phyloP scores from a whole-genome alignment of 805 yeast species.

The Sugiyamaella floridensis region DNA sequence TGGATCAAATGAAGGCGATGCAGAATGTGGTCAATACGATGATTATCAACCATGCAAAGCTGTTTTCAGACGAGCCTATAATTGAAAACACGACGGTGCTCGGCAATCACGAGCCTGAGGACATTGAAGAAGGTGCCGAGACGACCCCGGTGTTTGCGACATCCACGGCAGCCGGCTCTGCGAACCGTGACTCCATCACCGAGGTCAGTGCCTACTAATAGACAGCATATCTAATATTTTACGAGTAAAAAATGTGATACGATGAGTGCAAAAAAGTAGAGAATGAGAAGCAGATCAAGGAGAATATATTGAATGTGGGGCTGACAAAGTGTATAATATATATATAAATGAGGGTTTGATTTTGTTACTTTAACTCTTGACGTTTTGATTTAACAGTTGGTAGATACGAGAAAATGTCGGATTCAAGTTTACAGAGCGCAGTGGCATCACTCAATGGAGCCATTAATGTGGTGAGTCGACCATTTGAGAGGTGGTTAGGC shows the following conservation, averaged over 20 bases:
- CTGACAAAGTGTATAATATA: too few species aligned
- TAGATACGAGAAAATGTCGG: background rate
- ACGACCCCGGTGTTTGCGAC: conserved; percentile 1
- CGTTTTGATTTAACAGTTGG: too few species aligned
- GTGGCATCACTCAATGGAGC: background rate
- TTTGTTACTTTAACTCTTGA: too few species aligned
- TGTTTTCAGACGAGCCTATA: conserved; percentile 22
- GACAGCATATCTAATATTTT: background rate
- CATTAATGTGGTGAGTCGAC: background rate
- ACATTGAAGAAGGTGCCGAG: background rate
- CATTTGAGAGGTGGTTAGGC: background rate
- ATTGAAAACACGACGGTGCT: conserved; percentile 1
- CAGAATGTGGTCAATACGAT: conserved; percentile 46
- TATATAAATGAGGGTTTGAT: too few species aligned
- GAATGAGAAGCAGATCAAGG: too few species aligned
- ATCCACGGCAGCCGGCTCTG: conserved; percentile 3
- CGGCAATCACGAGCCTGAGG: background rate
- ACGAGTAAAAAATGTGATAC: background rate
- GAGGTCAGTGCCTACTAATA: conserved; percentile 23
- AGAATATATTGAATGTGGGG: too few species aligned
- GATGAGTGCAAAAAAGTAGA: background rate
- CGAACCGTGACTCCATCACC: conserved; percentile 20
- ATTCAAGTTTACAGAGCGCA: background rate
- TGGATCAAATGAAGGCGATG: conserved; percentile 42
- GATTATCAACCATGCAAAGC: conserved; percentile 32